These are phyloP conservation scores for Neostapfia colusana DNA, from an alignment of 176 grass and related monocot species.

Conservation along the genomic window DNA sequence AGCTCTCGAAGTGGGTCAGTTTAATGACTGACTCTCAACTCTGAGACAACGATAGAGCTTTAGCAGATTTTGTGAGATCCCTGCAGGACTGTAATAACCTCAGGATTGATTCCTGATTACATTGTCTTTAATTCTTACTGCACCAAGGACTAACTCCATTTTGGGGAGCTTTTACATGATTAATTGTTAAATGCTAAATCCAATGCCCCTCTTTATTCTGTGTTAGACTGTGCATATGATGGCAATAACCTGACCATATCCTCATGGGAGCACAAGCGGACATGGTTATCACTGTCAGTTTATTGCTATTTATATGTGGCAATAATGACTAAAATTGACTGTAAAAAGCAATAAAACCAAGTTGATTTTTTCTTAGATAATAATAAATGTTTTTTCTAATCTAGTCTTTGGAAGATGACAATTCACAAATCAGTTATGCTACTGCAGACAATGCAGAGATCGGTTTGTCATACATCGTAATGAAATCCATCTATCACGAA, in stretches of 20 bases:
- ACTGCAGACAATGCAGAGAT: not conserved
- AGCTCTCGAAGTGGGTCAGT: not conserved
- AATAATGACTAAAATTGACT: not conserved
- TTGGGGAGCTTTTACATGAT: not conserved
- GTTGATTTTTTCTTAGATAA: not conserved
- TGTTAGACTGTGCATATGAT: not conserved
- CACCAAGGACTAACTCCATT: not conserved
- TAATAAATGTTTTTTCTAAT: not conserved
- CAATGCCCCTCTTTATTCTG: not conserved
- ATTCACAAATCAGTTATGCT: not conserved
- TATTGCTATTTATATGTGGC: not conserved
- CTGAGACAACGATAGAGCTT: not conserved
- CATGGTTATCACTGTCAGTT: not conserved
- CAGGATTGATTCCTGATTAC: not conserved
- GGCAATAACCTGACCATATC: too few relatives aligned
- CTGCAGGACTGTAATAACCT: not conserved
- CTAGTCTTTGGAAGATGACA: not conserved
- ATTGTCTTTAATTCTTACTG: constrained; percentile 4
- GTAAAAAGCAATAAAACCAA: not conserved
- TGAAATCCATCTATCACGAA: not conserved
- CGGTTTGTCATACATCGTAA: not conserved
- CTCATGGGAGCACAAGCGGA: not conserved
- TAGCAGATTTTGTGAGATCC: not conserved
- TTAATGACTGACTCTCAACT: not conserved
- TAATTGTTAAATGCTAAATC: not conserved